A percentile compares a stretch with the other conserved stretches of the same genome.
phyloP scores from a whole-genome alignment of 1,284 basidiomycete genomes.

The Athelia sp. region DNA sequence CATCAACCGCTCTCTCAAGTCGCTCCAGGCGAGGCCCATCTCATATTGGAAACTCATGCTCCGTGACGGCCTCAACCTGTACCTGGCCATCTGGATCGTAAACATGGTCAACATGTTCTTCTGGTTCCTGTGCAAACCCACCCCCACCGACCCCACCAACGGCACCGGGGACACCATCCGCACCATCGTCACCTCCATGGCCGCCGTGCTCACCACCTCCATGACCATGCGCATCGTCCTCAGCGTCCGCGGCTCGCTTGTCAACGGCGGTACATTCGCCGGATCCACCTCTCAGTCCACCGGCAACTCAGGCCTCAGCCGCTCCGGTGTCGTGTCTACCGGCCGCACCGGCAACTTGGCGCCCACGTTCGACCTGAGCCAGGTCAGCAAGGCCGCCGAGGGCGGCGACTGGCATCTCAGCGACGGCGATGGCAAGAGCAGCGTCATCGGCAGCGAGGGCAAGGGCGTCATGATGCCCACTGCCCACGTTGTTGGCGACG shows the following conservation, averaged over 20 bases:
- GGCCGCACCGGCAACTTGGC: conserved; percentile 20
- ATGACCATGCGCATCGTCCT: conserved; percentile 83
- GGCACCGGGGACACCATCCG: conserved; percentile 59
- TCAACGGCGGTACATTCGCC: conserved; percentile 62
- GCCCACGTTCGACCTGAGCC: conserved; percentile 57
- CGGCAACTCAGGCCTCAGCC: conserved; percentile 43
- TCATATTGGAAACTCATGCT: conserved; percentile 79
- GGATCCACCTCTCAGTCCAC: conserved; percentile 36
- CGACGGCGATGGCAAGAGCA: conserved; percentile 38
- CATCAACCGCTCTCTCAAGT: conserved; percentile 55
- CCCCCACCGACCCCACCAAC: no score
- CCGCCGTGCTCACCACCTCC: conserved; percentile 75
- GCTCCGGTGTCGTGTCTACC: conserved; percentile 34
- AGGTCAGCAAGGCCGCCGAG: conserved; percentile 39
- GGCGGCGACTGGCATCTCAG: conserved; percentile 36
- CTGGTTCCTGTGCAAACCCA: conserved; percentile 74
- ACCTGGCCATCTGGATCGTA: conserved; percentile 70
- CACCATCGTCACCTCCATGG: conserved; percentile 76
- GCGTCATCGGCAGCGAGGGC: conserved; percentile 19
- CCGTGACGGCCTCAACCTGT: conserved; percentile 79
- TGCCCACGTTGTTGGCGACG: conserved; percentile 9
- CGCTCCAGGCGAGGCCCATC: conserved; percentile 53
- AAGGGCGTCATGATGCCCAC: conserved; percentile 6
- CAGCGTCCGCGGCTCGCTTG: conserved; percentile 66
- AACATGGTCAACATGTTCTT: conserved; percentile 77